phyloP scores from a whole-genome alignment of 768 basidiomycete species.

The Leccinum arenicola region DNA sequence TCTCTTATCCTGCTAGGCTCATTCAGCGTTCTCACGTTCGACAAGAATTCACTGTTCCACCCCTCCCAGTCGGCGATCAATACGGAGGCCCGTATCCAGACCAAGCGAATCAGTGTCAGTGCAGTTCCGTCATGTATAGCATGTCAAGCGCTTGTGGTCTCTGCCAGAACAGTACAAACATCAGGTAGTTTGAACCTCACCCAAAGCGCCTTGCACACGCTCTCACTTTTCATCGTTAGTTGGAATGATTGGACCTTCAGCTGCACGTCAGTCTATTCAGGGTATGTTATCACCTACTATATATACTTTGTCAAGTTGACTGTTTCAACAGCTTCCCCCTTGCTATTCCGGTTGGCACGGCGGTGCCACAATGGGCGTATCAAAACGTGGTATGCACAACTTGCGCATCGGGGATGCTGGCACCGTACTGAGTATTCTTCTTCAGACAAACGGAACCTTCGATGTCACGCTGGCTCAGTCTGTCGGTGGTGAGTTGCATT shows the following conservation, averaged over 20 bases:
- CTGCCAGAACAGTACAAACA: constrained; percentile 47
- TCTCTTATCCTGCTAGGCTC: constrained; percentile 1
- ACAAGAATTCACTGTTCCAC: constrained; percentile 38
- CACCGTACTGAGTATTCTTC: constrained; percentile 5
- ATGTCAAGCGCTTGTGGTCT: constrained; percentile 55
- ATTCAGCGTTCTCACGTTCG: constrained; percentile 3
- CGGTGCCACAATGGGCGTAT: constrained; percentile 64
- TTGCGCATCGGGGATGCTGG: background rate
- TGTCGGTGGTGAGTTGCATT: constrained; percentile 20
- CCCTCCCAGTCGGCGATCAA: constrained; percentile 34
- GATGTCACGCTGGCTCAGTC: constrained; percentile 38
- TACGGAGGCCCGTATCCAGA: constrained; percentile 34
- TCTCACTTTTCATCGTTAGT: constrained; percentile 28
- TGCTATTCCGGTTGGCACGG: constrained; percentile 45
- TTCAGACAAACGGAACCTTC: constrained; percentile 38
- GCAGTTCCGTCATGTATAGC: constrained; percentile 55
- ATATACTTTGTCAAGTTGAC: background rate
- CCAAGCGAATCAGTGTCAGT: constrained; percentile 41
- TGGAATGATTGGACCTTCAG: constrained; percentile 52
- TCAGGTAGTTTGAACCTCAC: constrained; percentile 28
- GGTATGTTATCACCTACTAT: constrained; percentile 11
- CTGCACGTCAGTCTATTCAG: constrained; percentile 38
- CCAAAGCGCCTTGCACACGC: background rate
- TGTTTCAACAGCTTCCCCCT: constrained; percentile 40
- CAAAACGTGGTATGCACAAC: constrained; percentile 45